These are phyloP conservation scores for Blastobotrys chiropterorum DNA, from an alignment of 805 yeast genomes.

Conservation along the genomic window DNA sequence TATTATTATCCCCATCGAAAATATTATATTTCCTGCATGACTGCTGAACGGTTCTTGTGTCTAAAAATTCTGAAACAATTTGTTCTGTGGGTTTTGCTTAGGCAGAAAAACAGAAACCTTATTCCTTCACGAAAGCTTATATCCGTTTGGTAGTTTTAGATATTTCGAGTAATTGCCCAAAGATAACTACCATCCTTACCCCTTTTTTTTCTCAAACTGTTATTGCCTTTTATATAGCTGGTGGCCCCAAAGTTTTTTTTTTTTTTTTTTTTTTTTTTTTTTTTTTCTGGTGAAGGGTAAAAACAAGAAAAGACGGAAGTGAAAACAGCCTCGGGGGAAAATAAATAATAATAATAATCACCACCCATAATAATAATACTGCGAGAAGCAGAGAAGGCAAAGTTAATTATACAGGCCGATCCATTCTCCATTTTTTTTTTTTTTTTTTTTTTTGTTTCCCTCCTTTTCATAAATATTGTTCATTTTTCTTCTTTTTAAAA, in stretches of 20 bases:
- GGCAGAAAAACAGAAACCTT: background rate
- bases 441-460: no score
- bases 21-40: background rate
- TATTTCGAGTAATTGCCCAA: background rate
- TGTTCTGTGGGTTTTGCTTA: background rate
- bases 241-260: background rate
- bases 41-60: background rate
- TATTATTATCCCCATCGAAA: background rate
- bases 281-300: no score
- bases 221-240: background rate
- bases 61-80: background rate
- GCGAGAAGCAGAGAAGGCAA: background rate
- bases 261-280: no score
- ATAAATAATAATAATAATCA: no score
- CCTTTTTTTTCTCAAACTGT: background rate
- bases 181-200: background rate
- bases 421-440: background rate
- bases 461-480: background rate
- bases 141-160: background rate
- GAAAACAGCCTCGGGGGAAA: background rate
- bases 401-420: background rate
- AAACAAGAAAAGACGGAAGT: background rate
- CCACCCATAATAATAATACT: background rate
- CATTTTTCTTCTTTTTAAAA: background rate
- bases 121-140: background rate